phyloP scores from a whole-genome alignment of 176 grass and related monocot species.

The Echinochloa phyllopogon region DNA sequence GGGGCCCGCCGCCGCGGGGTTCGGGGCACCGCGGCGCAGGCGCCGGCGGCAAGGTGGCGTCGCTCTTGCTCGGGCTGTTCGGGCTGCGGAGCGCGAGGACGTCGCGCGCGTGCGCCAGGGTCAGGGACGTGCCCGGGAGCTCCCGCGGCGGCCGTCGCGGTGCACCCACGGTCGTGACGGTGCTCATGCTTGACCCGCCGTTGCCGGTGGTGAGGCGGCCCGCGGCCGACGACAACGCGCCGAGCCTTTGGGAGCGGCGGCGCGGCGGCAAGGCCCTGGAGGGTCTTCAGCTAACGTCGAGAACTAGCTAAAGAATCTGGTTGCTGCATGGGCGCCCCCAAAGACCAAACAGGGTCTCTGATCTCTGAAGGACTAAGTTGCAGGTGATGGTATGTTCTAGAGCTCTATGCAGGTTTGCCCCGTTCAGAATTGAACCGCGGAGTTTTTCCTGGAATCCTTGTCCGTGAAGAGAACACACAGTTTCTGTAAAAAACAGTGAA shows the following conservation, averaged over 20 bases:
- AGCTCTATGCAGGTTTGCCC: background rate
- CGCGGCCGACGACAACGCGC: background rate
- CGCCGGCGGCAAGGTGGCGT: slow-evolving; percentile 15
- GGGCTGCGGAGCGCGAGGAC: slow-evolving; percentile 20
- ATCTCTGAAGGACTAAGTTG: background rate
- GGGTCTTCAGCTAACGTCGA: slow-evolving; percentile 36
- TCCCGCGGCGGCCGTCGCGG: background rate
- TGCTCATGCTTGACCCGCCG: slow-evolving; percentile 32
- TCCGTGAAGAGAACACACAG: too few species aligned
- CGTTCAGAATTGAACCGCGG: background rate
- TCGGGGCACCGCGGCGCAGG: background rate
- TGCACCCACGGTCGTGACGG: background rate
- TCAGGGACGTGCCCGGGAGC: slow-evolving; percentile 39
- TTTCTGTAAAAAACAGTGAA: background rate
- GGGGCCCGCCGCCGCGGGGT: background rate
- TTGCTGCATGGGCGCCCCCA: background rate
- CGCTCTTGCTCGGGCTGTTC: slow-evolving; percentile 36
- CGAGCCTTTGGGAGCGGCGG: slow-evolving; percentile 56
- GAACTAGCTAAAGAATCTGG: background rate
- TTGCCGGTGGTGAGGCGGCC: slow-evolving; percentile 41
- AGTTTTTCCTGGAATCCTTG: background rate
- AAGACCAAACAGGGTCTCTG: background rate
- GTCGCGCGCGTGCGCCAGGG: slow-evolving; percentile 38
- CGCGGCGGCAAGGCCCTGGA: slow-evolving; percentile 36
- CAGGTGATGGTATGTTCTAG: background rate